A percentile compares a stretch with the other conserved stretches of the same genome.
These are phyloP conservation scores for Laetiporus sulphureus DNA, from an alignment of 1,284 basidiomycete genomes.

Conservation along the genomic window DNA sequence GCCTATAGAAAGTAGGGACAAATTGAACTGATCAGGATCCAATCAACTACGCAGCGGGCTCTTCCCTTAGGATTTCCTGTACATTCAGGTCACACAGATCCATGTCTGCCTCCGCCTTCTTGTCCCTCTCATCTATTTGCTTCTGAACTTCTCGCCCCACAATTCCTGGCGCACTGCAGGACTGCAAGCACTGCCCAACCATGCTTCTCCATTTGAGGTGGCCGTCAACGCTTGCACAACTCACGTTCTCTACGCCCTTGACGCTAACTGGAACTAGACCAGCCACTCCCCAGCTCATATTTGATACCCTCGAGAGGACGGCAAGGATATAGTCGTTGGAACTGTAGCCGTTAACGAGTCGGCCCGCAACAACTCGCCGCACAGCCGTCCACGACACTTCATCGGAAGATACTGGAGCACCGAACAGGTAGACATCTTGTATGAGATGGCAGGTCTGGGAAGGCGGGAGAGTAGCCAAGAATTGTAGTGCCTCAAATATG, in stretches of 20 bases:
- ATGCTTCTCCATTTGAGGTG: constrained; percentile 49
- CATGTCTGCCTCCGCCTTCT: constrained; percentile 17
- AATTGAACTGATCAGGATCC: too few species aligned
- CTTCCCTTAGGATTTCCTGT: constrained; percentile 13
- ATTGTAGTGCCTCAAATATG: constrained; percentile 42
- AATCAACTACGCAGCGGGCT: too few species aligned
- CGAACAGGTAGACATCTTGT: constrained; percentile 73
- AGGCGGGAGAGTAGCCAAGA: constrained; percentile 33
- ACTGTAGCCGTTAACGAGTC: constrained; percentile 70
- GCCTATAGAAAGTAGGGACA: too few species aligned
- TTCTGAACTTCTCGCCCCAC: constrained; percentile 29
- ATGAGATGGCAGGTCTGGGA: constrained; percentile 45
- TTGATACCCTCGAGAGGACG: constrained; percentile 61
- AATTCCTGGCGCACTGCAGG: constrained; percentile 35
- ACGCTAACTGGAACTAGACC: constrained; percentile 60
- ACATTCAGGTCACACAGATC: constrained; percentile 19
- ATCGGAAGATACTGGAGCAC: constrained; percentile 58
- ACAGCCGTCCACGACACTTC: constrained; percentile 53
- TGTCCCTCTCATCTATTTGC: constrained; percentile 24
- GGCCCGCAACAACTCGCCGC: constrained; percentile 58
- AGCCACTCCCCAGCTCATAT: constrained; percentile 61
- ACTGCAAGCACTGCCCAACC: constrained; percentile 39
- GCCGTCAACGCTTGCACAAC: constrained; percentile 45
- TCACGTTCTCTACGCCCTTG: constrained; percentile 66
- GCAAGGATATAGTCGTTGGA: constrained; percentile 71